Evolutionary conservation across 2,329 filamentous ascomycete species (phyloP).

Genomic region (Aureobasidium leucospermi): DNA sequence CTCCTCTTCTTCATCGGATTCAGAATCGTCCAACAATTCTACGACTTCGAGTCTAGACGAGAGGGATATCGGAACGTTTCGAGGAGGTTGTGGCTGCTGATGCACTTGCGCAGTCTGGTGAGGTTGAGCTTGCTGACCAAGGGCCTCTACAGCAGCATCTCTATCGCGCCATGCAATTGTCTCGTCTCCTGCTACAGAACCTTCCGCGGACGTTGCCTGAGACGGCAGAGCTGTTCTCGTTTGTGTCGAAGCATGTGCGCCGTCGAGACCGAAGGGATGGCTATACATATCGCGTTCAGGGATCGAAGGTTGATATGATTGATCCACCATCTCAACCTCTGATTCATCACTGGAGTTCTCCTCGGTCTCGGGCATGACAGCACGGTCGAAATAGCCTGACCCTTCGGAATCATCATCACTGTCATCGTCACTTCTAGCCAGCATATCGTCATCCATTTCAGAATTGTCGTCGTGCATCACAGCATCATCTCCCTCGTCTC

Average conservation of each 20-base stretch:
- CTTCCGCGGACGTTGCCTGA: background rate
- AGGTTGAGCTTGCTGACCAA: background rate
- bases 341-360: background rate
- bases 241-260: background rate
- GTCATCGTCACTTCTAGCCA: conserved; percentile 4
- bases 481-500: background rate
- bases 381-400: background rate
- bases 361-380: background rate
- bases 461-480: conserved; percentile 1
- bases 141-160: conserved; percentile 11
- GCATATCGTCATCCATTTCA: background rate
- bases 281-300: conserved; percentile 5
- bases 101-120: background rate
- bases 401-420: conserved; percentile 2
- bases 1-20: conserved; percentile 21
- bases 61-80: background rate
- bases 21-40: conserved; percentile 15
- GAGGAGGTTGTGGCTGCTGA: conserved; percentile 22
- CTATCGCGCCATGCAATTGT: conserved; percentile 6
- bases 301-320: conserved; percentile 4
- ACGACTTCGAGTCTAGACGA: conserved; percentile 5
- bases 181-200: background rate
- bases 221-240: background rate
- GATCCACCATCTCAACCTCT: background rate
- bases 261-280: background rate